Conservation (phyloP, 1,284 basidiomycete genomes). For the Inonotus obliquus region DNA sequence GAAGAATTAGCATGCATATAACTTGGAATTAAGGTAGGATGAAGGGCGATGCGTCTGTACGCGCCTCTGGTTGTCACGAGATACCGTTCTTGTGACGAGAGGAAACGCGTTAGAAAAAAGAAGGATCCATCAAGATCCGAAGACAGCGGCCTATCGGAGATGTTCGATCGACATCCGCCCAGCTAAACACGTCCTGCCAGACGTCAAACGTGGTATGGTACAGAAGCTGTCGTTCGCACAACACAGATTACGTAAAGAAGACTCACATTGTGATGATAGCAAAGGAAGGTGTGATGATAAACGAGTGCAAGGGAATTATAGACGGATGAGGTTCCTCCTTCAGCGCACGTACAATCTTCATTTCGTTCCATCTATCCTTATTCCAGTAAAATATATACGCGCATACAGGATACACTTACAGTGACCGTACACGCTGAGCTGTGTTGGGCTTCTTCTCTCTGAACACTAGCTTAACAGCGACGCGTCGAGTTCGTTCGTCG, state of each 20-base stretch:
- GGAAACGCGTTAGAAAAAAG: background rate
- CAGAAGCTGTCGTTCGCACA: background rate
- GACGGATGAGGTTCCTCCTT: slow-evolving; percentile 82
- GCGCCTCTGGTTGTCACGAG: background rate
- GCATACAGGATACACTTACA: slow-evolving; percentile 45
- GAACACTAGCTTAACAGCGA: slow-evolving; percentile 90
- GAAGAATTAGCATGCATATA: background rate
- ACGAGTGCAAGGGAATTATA: slow-evolving; percentile 87
- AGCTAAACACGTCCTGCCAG: background rate
- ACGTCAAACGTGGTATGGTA: background rate
- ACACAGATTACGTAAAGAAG: background rate
- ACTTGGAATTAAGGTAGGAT: background rate
- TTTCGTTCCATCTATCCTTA: slow-evolving; percentile 93
- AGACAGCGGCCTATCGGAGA: too few species aligned
- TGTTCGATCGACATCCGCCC: background rate
- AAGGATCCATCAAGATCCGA: background rate
- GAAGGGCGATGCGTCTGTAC: background rate
- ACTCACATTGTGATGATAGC: slow-evolving; percentile 84
- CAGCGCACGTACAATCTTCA: slow-evolving; percentile 85
- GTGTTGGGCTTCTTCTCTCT: slow-evolving; percentile 74
- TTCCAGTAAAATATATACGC: background rate
- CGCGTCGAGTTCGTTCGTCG: slow-evolving; percentile 27
- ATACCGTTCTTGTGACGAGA: background rate
- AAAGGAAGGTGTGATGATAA: slow-evolving; percentile 88
- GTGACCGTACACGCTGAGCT: slow-evolving; percentile 78